Conservation (phyloP, 139 green algal genomes). For the Dunaliella primolecta region DNA sequence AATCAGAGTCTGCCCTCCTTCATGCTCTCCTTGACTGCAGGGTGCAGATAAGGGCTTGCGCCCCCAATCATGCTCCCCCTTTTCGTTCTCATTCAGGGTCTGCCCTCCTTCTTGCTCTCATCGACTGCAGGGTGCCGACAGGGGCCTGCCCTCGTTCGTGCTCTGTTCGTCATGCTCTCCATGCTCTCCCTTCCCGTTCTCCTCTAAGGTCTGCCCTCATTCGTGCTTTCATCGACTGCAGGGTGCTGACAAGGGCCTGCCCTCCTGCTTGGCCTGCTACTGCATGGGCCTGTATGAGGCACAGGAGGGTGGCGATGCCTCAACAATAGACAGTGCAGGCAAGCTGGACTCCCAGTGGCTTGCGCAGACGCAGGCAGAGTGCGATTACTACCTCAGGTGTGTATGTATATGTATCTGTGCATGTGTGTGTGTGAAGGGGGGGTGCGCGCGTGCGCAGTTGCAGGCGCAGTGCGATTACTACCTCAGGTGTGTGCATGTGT, state of each 20-base stretch:
- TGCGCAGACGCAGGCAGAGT: conserved; percentile 1
- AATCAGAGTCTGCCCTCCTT: too few relatives aligned
- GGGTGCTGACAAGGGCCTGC: neutral
- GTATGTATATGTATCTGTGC: neutral
- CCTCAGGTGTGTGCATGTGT: conserved; percentile 20
- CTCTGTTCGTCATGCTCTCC: too few relatives aligned
- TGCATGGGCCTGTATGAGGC: conserved; percentile 25
- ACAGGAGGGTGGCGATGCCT: neutral
- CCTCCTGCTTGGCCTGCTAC: conserved; percentile 34
- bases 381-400: conserved; percentile 19
- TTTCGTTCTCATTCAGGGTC: too few relatives aligned
- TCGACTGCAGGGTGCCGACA: too few relatives aligned
- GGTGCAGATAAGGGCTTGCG: too few relatives aligned
- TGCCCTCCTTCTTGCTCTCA: too few relatives aligned
- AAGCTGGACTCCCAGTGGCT: conserved; percentile 10
- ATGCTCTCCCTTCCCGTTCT: too few relatives aligned
- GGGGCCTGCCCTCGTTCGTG: too few relatives aligned
- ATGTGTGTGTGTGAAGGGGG: neutral
- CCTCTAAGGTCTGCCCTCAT: too few relatives aligned
- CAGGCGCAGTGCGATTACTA: conserved; percentile 14
- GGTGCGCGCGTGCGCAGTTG: neutral
- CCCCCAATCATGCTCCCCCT: too few relatives aligned
- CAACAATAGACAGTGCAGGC: neutral
- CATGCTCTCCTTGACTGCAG: too few relatives aligned
- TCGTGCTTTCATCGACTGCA: too few relatives aligned